These are phyloP conservation scores for Coemansia pectinata DNA, from an alignment of 192 early-diverging fungal genomes.

Conservation along the genomic window DNA sequence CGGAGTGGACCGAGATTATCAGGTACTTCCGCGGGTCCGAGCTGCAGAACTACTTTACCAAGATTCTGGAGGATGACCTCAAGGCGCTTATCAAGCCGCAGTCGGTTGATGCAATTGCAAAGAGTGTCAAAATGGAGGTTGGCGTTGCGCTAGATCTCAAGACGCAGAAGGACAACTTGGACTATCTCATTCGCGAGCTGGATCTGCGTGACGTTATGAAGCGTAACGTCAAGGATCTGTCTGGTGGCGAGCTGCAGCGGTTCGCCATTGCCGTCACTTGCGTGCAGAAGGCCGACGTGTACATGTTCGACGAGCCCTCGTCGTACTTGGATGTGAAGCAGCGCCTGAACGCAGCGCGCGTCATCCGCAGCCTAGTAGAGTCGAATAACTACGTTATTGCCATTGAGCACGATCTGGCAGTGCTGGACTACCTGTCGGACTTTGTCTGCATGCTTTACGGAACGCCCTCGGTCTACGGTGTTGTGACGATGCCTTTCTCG, in stretches of 20 bases:
- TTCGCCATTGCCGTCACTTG: constrained; percentile 90
- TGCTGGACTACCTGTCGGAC: constrained; percentile 97
- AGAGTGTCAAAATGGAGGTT: constrained; percentile 78
- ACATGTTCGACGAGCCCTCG: constrained; percentile 99
- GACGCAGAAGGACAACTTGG: constrained; percentile 70
- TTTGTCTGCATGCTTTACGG: constrained; percentile 99
- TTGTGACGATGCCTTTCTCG: constrained; percentile 95
- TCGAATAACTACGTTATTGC: constrained; percentile 87
- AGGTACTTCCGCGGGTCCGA: constrained; percentile 96
- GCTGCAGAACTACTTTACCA: constrained; percentile 98
- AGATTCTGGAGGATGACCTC: constrained; percentile 94
- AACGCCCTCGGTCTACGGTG: constrained; percentile 93
- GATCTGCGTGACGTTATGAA: constrained; percentile 82
- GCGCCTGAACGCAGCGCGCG: constrained; percentile 92
- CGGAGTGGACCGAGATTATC: constrained; percentile 96
- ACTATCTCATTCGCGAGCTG: constrained; percentile 68
- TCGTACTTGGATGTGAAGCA: constrained; percentile 98
- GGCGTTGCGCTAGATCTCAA: constrained; percentile 71
- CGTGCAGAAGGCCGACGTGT: constrained; percentile 87
- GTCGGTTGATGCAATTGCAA: constrained; percentile 89
- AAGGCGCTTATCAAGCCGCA: constrained; percentile 95
- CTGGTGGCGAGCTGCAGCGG: constrained; percentile 96
- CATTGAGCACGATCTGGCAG: constrained; percentile 98
- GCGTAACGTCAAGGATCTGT: constrained; percentile 83
- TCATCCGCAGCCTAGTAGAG: constrained; percentile 81